These are phyloP conservation scores for Fusarium nematophilum DNA, from an alignment of 2,329 filamentous ascomycete species.

Conservation along the genomic window DNA sequence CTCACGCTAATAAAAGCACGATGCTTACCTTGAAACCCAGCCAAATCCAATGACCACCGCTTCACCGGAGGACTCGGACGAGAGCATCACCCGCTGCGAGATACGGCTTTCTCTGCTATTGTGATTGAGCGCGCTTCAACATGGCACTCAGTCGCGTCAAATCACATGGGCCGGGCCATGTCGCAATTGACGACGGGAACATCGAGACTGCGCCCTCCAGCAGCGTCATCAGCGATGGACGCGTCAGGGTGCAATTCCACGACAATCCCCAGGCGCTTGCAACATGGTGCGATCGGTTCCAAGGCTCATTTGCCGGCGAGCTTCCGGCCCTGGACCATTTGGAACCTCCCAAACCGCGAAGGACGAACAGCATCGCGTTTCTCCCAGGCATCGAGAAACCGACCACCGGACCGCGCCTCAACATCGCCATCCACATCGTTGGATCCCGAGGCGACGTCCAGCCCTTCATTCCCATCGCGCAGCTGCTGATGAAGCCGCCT, in stretches of 20 bases:
- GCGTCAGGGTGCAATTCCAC: conserved; percentile 48
- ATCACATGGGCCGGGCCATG: conserved; percentile 43
- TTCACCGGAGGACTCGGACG: not conserved
- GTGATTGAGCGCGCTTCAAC: not conserved
- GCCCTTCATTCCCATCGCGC: conserved; percentile 69
- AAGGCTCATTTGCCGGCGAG: conserved; percentile 22
- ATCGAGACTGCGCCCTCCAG: conserved; percentile 38
- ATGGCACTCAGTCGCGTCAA: conserved; percentile 46
- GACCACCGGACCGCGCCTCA: conserved; percentile 38
- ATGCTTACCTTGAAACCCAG: conserved; percentile 1
- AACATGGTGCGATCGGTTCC: conserved; percentile 42
- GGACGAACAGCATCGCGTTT: conserved; percentile 35
- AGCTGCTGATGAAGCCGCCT: conserved; percentile 49
- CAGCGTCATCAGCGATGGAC: conserved; percentile 45
- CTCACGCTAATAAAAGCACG: not conserved
- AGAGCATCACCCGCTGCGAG: not conserved
- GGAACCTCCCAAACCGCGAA: conserved; percentile 27
- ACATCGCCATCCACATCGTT: conserved; percentile 50
- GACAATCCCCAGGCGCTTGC: conserved; percentile 41
- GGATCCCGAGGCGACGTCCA: conserved; percentile 54
- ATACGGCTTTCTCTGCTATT: not conserved
- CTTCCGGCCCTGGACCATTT: conserved; percentile 11
- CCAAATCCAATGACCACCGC: not conserved
- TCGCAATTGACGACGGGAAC: conserved; percentile 38
- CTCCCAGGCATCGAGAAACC: conserved; percentile 32